These are phyloP conservation scores for Pichia pseudocactophila DNA, from an alignment of 805 yeast genomes.

Conservation along the genomic window DNA sequence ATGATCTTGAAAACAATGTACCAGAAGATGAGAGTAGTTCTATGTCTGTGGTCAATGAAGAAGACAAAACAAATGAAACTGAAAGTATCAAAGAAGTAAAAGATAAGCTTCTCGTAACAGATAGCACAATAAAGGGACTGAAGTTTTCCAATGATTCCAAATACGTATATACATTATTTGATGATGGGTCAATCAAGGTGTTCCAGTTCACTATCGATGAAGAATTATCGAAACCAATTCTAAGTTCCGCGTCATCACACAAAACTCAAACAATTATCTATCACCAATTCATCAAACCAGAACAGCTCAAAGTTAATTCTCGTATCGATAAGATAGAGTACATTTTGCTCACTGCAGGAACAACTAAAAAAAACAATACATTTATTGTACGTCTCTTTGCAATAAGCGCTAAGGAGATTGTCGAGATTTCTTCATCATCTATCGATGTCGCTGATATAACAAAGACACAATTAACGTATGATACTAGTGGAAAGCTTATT, in stretches of 20 bases:
- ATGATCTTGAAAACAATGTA: constrained; percentile 24
- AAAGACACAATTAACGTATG: constrained; percentile 17
- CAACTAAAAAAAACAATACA: constrained; percentile 11
- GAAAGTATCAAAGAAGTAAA: constrained; percentile 27
- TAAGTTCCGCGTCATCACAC: constrained; percentile 7
- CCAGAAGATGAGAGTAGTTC: constrained; percentile 14
- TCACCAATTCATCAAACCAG: constrained; percentile 22
- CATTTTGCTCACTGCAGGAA: constrained; percentile 19
- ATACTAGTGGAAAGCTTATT: constrained; percentile 25
- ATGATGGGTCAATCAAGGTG: constrained; percentile 25
- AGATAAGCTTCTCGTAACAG: constrained; percentile 21
- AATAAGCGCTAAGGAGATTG: constrained; percentile 18
- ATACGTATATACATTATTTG: constrained; percentile 24
- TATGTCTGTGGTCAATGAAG: constrained; percentile 22
- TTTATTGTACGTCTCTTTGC: constrained; percentile 22
- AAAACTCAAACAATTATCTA: constrained; percentile 12
- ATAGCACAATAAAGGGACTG: constrained; percentile 19
- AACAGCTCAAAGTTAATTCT: constrained; percentile 18
- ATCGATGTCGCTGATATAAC: constrained; percentile 10
- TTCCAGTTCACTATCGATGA: constrained; percentile 17
- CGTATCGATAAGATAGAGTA: constrained; percentile 15
- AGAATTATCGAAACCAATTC: constrained; percentile 8
- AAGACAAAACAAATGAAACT: constrained; percentile 26
- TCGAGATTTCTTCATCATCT: constrained; percentile 25
- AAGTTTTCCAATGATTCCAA: constrained; percentile 23